Evolutionary conservation across 352 stramenopile genomes (phyloP), one percentile per base, ranked within the genome.

Genomic region (Pythium utonaiense): DNA sequence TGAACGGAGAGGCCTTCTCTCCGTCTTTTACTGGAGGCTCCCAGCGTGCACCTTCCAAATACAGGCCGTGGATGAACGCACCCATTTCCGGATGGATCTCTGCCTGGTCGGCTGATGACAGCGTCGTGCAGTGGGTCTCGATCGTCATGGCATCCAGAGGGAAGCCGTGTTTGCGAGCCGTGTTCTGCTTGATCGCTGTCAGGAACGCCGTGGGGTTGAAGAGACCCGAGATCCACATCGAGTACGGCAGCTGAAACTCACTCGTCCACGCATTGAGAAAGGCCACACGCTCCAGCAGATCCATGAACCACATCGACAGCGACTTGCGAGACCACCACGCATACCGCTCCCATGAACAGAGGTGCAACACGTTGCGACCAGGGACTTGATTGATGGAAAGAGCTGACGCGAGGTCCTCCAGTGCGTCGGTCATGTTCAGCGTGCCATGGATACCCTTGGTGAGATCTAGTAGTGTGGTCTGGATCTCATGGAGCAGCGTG

Each of bases 31-130:
- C 47, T 0, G 76, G 69, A 4, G 71, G 45, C 27, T 93, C 86
- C 91, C 90, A 99, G 8, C 96, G 80, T 27, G 92, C 96, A 16
- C 96, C 96, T 73, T 99, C 95, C 40, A 99, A 82, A 69, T 88
- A 98, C 10, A 99, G 62, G 17, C 96, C 96, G 61, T 98, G 92
- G 45, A 98, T 84, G 52, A 98, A 98, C 1, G 87, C 81, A 6
- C 96, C 96, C 74, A 86, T 87, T 45, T 91, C 81, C 3, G 81
- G 66, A 45, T 89, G 80, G 30, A 66, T 75, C 63, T 98, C 90
- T 10, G 66, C 73, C 24, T 77, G 76, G 17, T 88, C 85, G 3
- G 71, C 36, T 27, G 74, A 69, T 51, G 67, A 60, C 33, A 96
- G 84, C 1, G 76, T 94, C 21, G 89, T 96, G 10, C 97, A 72